Evolutionary conservation across 345 rosid species (phyloP).

Genomic region (Hibiscus tridactylites): DNA sequence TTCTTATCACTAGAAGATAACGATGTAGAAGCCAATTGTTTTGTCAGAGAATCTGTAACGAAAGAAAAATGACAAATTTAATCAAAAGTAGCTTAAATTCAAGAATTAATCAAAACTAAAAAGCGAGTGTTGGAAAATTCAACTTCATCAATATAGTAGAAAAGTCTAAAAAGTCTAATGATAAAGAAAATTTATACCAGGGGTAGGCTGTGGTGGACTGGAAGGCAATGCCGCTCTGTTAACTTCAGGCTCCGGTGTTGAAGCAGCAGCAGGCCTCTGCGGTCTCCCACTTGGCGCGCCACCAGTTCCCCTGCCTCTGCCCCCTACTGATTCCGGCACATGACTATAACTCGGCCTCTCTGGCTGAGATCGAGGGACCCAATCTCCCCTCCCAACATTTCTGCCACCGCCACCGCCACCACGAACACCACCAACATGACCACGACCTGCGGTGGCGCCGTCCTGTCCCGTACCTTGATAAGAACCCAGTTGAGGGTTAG

Average conservation of each 20-base stretch:
- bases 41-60: slow-evolving; percentile 7
- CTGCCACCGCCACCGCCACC: not conserved
- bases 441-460: not conserved
- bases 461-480: not conserved
- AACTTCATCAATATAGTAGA: not conserved
- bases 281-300: not conserved
- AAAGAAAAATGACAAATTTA: not conserved
- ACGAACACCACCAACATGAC: not conserved
- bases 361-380: not conserved
- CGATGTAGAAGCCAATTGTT: slow-evolving; percentile 14
- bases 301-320: not conserved
- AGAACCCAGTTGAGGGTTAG: not conserved
- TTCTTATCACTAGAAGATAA: not conserved
- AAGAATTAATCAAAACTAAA: not conserved
- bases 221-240: not conserved
- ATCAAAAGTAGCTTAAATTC: not conserved
- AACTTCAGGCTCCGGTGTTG: not conserved
- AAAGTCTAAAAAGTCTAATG: not conserved
- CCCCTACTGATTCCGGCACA: not conserved
- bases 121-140: not conserved
- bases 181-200: not conserved
- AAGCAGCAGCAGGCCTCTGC: not conserved
- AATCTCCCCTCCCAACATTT: not conserved
- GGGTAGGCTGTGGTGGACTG: not conserved
- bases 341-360: not conserved